These are phyloP conservation scores for Bipolaris sorokiniana DNA, from an alignment of 2,329 filamentous ascomycete genomes.

Conservation along the genomic window DNA sequence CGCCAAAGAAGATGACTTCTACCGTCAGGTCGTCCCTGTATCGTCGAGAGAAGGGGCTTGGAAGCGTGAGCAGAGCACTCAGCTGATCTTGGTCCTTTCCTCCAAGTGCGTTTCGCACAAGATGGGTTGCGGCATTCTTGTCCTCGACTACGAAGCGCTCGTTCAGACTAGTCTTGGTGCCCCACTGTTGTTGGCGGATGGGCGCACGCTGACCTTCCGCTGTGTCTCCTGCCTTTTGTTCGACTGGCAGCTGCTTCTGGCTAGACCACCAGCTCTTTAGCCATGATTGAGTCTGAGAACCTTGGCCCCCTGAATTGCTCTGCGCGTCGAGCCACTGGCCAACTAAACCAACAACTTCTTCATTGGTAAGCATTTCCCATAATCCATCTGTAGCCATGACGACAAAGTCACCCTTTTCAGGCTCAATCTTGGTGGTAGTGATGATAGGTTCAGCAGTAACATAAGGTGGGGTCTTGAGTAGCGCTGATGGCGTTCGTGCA, in stretches of 20 bases:
- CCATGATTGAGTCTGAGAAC: slow-evolving; percentile 62
- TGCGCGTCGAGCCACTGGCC: slow-evolving; percentile 95
- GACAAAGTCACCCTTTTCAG: slow-evolving; percentile 89
- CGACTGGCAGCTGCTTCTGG: slow-evolving; percentile 72
- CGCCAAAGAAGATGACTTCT: slow-evolving; percentile 97
- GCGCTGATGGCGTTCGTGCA: slow-evolving; percentile 74
- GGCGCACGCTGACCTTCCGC: slow-evolving; percentile 80
- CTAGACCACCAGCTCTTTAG: slow-evolving; percentile 72
- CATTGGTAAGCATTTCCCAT: slow-evolving; percentile 99
- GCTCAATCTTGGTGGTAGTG: slow-evolving; percentile 89
- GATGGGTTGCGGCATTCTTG: slow-evolving; percentile 93
- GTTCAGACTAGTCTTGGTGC: slow-evolving; percentile 73
- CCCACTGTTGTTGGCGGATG: slow-evolving; percentile 90
- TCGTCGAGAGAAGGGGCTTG: slow-evolving; percentile 86
- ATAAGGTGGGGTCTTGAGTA: slow-evolving; percentile 91
- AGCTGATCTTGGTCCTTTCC: slow-evolving; percentile 94
- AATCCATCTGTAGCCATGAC: slow-evolving; percentile 96
- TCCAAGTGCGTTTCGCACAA: slow-evolving; percentile 92
- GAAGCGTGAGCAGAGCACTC: slow-evolving; percentile 87
- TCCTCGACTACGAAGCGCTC: slow-evolving; percentile 93
- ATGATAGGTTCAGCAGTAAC: slow-evolving; percentile 96
- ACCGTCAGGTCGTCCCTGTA: slow-evolving; percentile 97
- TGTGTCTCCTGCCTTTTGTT: slow-evolving; percentile 61
- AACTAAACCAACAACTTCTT: slow-evolving; percentile 95
- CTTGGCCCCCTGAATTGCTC: slow-evolving; percentile 48